phyloP scores from a whole-genome alignment of 768 basidiomycete genomes.

The Epithele typhae region DNA sequence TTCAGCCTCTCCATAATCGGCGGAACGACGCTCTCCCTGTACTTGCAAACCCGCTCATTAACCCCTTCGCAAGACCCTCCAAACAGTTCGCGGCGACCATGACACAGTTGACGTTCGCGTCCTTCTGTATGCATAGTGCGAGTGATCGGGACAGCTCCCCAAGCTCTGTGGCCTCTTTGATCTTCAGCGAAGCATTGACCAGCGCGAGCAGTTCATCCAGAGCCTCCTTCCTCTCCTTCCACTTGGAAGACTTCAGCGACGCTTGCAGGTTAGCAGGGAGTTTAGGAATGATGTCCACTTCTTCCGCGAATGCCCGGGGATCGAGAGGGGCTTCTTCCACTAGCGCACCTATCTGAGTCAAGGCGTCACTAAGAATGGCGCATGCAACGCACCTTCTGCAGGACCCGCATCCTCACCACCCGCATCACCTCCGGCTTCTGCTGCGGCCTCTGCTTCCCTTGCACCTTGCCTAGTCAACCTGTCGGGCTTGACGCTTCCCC shows the following conservation, averaged over 20 bases:
- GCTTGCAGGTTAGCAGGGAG: constrained; percentile 74
- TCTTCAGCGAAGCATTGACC: constrained; percentile 64
- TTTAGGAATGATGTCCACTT: constrained; percentile 71
- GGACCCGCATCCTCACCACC: constrained; percentile 28
- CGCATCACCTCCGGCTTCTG: constrained; percentile 34
- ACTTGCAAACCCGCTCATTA: constrained; percentile 73
- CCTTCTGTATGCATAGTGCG: constrained; percentile 75
- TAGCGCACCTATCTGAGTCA: constrained; percentile 6
- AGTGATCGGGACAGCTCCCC: constrained; percentile 73
- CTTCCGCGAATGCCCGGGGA: constrained; percentile 75
- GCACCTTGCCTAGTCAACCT: constrained; percentile 74
- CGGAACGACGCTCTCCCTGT: constrained; percentile 66
- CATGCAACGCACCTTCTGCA: constrained; percentile 41
- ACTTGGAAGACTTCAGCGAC: constrained; percentile 83
- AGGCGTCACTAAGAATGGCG: not conserved
- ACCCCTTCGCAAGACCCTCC: constrained; percentile 80
- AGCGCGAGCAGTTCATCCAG: constrained; percentile 77
- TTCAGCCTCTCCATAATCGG: constrained; percentile 87
- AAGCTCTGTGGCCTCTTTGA: constrained; percentile 77
- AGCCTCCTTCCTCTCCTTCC: constrained; percentile 95
- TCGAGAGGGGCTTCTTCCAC: constrained; percentile 63
- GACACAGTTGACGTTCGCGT: constrained; percentile 95
- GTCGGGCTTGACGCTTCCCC: constrained; percentile 75
- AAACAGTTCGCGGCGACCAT: constrained; percentile 81
- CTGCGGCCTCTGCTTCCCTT: constrained; percentile 57